Base-by-base conservation (phyloP, 805 yeast genomes). In the fission yeast (Schizosaccharomyces pombe) region DNA sequence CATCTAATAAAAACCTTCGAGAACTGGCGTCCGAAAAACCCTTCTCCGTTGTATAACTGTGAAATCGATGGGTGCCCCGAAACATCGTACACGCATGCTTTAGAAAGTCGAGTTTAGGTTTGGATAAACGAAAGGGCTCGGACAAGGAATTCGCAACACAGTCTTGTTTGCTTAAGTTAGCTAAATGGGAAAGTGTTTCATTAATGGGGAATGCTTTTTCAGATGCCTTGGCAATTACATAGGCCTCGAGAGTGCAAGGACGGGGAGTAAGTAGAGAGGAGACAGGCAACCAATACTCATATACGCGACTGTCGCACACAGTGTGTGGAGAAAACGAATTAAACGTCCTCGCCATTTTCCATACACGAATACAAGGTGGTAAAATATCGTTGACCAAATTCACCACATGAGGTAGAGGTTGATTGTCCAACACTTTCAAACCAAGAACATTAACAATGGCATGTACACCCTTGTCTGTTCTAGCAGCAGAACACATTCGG, bases 381-480 rank as follows among this genome's bases (percentile, higher is more conserved):
- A 91, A 71, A 29, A 71, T 64, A 1, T 71, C 66, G 66, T 91
- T 91, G 67, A 91, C 80, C 64, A 79, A 83, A 47, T 73, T 72
- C 43, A 81, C 74, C 54, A 85, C 74, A 55, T 84, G 81, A 12
- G 73, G 76, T 62, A 86, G 94, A 54, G 85, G 73, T 61, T 84
- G 83, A 64, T 89, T 87, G 60, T 82, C 70, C n/a, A 93, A 81
- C 47, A 89, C 75, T 26, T 86, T 85, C 60, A 82, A 70, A n/a
- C 93, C 81, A 47, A 89, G 75, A 24, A 86, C 85, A 64, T 87
- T 87, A 31, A 96, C 96, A 1, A 95, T 94, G 11, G 97, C 96
- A 67, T 87, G 97, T 26, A 87, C 97, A 57, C 96, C 97, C 67
- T 89, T 89, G 67, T 87, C 97, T 2, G 97, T 95, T 58, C 74